phyloP scores from a whole-genome alignment of 768 basidiomycete species.

The Leccinum obscurum region DNA sequence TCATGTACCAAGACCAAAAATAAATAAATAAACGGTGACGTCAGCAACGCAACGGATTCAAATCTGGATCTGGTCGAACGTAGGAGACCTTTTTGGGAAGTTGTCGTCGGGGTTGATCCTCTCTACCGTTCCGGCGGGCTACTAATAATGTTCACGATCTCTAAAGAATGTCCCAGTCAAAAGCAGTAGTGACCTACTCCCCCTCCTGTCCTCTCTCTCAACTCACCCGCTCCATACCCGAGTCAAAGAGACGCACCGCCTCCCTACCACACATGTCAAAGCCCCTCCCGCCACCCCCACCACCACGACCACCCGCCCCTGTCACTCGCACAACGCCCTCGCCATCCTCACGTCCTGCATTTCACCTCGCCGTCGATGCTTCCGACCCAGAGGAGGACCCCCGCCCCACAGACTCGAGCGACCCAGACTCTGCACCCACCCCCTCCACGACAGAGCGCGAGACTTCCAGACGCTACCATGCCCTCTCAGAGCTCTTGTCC shows the following conservation, averaged over 20 bases:
- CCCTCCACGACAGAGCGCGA: conserved; percentile 30
- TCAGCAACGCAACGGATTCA: conserved; percentile 16
- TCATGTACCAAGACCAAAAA: neutral
- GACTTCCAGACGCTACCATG: conserved; percentile 58
- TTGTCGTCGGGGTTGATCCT: conserved; percentile 2
- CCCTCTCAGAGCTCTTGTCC: conserved; percentile 79
- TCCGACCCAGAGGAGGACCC: conserved; percentile 22
- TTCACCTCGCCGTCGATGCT: conserved; percentile 18
- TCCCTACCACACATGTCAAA: conserved; percentile 43
- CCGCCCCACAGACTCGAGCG: conserved; percentile 4
- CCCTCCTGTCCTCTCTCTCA: neutral
- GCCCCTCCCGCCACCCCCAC: conserved; percentile 10
- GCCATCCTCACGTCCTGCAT: conserved; percentile 7
- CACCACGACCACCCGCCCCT: conserved; percentile 1
- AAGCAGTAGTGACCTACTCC: neutral
- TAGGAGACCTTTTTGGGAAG: conserved; percentile 9
- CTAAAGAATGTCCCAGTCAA: conserved; percentile 7
- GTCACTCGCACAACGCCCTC: neutral
- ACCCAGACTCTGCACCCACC: neutral
- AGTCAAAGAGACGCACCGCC: conserved; percentile 30
- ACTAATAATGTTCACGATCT: conserved; percentile 5
- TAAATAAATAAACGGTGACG: conserved; percentile 8
- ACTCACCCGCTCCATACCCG: neutral
- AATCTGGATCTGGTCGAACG: conserved; percentile 2
- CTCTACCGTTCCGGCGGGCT: neutral